Base-by-base conservation (phyloP, 768 basidiomycete species). In the Trametes elegans region DNA sequence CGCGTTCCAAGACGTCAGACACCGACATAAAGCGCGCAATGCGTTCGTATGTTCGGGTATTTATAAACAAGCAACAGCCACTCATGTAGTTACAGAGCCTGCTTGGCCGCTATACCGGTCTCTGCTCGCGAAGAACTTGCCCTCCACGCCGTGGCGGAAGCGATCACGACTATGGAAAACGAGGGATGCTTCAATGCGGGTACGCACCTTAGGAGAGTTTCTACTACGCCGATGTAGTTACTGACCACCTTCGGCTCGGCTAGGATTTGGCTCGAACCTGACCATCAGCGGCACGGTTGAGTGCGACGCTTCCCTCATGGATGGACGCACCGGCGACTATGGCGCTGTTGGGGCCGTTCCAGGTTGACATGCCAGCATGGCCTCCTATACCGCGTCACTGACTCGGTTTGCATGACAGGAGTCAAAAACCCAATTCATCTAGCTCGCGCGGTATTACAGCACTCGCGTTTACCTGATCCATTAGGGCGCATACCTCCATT, bases 221-320 rank as follows among this genome's bases (percentile, higher is more conserved):
- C 46, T n/a, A n/a, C n/a, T n/a, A n/a, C n/a, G n/a, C n/a, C n/a
- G n/a, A n/a, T n/a, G n/a, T n/a, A n/a, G n/a, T n/a, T n/a, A n/a
- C n/a, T n/a, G n/a, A n/a, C n/a, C n/a, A n/a, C n/a, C n/a, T n/a
- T n/a, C n/a, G n/a, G n/a, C n/a, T n/a, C n/a, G n/a, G n/a, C n/a
- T n/a, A 85, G 88, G 90, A 1, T 82, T 78, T 57, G 90, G 91
- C 4, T 89, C 90, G 2, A 93, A 92, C 66, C 72, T 93, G 41
- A 90, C 88, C 0, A 59, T 85, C 3, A 74, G 80, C n/a, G 89
- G 91, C 13, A 73, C 72, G 2, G 89, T 91, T 16, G 90, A 93
- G 70, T 92, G 90, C 62, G 90, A 93, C 62, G 90, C 90, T 7
- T 78, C 87, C 11, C 73, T 92, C 52, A 88, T 90, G 83, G 71